Evolutionary conservation across 805 yeast species (phyloP).

Genomic region (Naumovozyma baii): DNA sequence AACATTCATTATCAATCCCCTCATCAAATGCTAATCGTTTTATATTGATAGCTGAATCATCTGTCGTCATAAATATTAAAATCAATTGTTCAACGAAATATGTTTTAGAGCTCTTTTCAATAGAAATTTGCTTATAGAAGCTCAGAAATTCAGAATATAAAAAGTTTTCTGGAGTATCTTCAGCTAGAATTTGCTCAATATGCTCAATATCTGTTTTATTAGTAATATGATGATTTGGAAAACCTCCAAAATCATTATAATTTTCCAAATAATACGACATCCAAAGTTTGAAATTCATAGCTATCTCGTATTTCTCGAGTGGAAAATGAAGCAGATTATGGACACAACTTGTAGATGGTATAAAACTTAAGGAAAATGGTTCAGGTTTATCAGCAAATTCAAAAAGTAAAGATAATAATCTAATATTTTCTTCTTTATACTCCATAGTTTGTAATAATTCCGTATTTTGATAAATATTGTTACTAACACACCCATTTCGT

Average conservation of each 20-base stretch:
- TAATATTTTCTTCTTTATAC: conserved; percentile 5
- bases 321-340: conserved; percentile 5
- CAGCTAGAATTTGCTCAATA: no score
- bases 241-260: background rate
- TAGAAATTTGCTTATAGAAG: no score
- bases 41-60: no score
- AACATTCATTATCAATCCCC: no score
- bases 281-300: conserved; percentile 14
- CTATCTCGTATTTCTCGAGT: conserved; percentile 3
- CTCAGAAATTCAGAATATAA: no score
- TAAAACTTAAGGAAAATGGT: background rate
- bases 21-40: no score
- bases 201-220: no score
- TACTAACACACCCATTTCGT: conserved; percentile 5
- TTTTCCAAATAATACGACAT: conserved; percentile 7
- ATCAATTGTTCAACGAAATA: background rate
- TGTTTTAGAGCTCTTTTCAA: background rate
- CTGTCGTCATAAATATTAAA: no score
- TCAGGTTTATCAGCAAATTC: conserved; percentile 7
- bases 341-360: conserved; percentile 2
- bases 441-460: conserved; percentile 8
- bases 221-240: no score
- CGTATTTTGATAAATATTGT: conserved; percentile 6
- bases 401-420: conserved; percentile 14
- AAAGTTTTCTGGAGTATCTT: no score